Evolutionary conservation across 1,139 yeast genomes (phyloP), one percentile per base, ranked within the genome.

Genomic region (Protomyces inundatus): DNA sequence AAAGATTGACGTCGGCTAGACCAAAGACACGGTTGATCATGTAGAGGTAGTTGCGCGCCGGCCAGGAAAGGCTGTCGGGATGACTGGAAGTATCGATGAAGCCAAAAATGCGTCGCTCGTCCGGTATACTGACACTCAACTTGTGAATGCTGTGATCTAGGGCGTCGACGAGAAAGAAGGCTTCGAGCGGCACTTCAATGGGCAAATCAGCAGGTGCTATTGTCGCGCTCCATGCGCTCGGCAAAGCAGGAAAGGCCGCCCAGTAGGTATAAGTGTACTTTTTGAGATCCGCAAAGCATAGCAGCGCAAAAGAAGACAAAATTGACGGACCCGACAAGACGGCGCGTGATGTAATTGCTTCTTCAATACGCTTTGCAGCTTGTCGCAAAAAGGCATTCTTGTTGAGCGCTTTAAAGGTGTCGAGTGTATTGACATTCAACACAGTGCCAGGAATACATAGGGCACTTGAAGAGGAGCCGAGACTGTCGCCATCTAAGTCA

Each of bases 211-310:
- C 39, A 40, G 32, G 50, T 2, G 35, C 39, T 6, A 34, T 10
- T 35, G 32, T 30, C 5, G 54, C 45, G 4, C 39, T 16, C 60
- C 55, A 55, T 7, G 42, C 39, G 33, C 65, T 48, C 51, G 78
- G 77, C 30, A 89, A 75, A 0, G 82, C 77, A 0, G 98, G 97
- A 69, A 84, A 84, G 5, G 91, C 88, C 69, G 88, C 81, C 98
- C 98, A 93, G 74, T 91, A 91, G 71, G 83, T 87, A 72, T 88
- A 93, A 70, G 82, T 85, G 77, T 88, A 90, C 75, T 88, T 89
- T 74, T 93, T 93, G 73, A 93, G 80, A 73, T 95, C 98, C 2
- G 96, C 87, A 75, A 84, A 93, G 51, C 90, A 80, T 50, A 91
- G 77, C 0, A 91, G 72, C 39, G 79, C 79, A 70, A 90, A 88